phyloP scores from a whole-genome alignment of 495 filamentous ascomycete genomes.

The Halenospora varia region DNA sequence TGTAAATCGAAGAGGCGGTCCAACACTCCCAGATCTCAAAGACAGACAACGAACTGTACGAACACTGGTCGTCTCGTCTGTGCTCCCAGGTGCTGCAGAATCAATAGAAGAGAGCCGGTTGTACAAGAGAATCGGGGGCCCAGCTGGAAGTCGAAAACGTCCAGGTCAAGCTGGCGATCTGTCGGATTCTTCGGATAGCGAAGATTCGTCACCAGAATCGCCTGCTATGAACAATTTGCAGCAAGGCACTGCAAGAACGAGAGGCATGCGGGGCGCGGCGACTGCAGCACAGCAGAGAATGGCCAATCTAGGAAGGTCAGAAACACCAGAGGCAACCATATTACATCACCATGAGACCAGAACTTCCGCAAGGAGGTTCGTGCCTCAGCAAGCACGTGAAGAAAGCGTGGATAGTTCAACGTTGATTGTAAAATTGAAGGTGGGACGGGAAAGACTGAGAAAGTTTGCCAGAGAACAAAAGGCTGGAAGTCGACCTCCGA shows the following conservation, averaged over 20 bases:
- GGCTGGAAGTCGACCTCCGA: slow-evolving; percentile 30
- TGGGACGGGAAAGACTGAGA: slow-evolving; percentile 58
- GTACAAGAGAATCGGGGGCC: slow-evolving; percentile 60
- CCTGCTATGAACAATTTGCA: slow-evolving; percentile 70
- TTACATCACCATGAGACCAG: slow-evolving; percentile 71
- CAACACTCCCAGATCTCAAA: slow-evolving; percentile 92
- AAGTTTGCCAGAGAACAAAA: slow-evolving; percentile 50
- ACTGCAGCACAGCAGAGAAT: slow-evolving; percentile 71
- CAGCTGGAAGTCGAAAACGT: slow-evolving; percentile 50
- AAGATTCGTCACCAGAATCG: slow-evolving; percentile 82
- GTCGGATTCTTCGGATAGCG: slow-evolving; percentile 83
- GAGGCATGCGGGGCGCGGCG: slow-evolving; percentile 81
- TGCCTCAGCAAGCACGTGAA: slow-evolving; percentile 54
- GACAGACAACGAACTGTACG: slow-evolving; percentile 89
- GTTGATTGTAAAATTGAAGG: slow-evolving; percentile 67
- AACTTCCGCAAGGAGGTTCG: slow-evolving; percentile 55
- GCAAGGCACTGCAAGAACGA: slow-evolving; percentile 77
- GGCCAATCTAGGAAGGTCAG: slow-evolving; percentile 78
- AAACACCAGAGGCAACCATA: slow-evolving; percentile 74
- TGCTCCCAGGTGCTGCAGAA: slow-evolving; percentile 78
- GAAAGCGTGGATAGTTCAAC: slow-evolving; percentile 64
- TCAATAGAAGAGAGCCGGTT: slow-evolving; percentile 81
- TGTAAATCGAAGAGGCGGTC: slow-evolving; percentile 88
- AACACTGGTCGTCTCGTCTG: slow-evolving; percentile 83
- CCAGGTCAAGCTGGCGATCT: slow-evolving; percentile 66